phyloP scores from a whole-genome alignment of 495 filamentous ascomycete genomes.

The Neurospora hispaniola region DNA sequence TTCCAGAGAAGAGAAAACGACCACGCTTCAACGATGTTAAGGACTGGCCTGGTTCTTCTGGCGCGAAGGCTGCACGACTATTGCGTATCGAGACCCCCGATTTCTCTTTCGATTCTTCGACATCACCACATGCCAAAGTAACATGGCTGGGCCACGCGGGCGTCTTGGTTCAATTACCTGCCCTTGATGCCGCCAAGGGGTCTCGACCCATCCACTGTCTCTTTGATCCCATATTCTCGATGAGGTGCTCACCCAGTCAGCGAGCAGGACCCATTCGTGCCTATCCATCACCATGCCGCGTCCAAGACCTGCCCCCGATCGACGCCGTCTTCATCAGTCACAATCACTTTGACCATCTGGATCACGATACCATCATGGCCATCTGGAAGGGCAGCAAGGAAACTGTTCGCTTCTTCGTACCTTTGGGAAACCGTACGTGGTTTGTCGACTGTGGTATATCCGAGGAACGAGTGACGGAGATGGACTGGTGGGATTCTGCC shows the following conservation, averaged over 20 bases:
- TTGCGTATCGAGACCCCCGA: conserved; percentile 15
- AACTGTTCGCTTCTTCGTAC: conserved; percentile 33
- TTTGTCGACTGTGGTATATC: conserved; percentile 31
- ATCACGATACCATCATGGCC: conserved; percentile 28
- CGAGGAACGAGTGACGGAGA: conserved; percentile 30
- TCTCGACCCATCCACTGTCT: conserved; percentile 23
- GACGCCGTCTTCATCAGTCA: conserved; percentile 41
- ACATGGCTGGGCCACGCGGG: conserved; percentile 47
- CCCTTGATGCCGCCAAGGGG: conserved; percentile 2
- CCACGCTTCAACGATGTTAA: conserved; percentile 9
- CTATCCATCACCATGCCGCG: conserved; percentile 37
- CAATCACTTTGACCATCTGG: conserved; percentile 46
- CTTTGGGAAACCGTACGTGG: conserved; percentile 27
- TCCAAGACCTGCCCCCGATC: conserved; percentile 37
- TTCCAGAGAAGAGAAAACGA: not conserved
- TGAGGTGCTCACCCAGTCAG: conserved; percentile 35
- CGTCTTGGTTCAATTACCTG: conserved; percentile 32
- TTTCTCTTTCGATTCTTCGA: conserved; percentile 6
- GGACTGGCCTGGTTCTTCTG: conserved; percentile 9
- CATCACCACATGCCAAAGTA: conserved; percentile 17
- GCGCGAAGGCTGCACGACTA: conserved; percentile 13
- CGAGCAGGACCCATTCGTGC: conserved; percentile 40
- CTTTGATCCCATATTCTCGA: conserved; percentile 46
- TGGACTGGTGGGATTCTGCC: conserved; percentile 45
- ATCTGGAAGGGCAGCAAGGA: conserved; percentile 23